Base-by-base conservation (phyloP, 108 stramenopile genomes). In the Mediolabrus comicus region DNA sequence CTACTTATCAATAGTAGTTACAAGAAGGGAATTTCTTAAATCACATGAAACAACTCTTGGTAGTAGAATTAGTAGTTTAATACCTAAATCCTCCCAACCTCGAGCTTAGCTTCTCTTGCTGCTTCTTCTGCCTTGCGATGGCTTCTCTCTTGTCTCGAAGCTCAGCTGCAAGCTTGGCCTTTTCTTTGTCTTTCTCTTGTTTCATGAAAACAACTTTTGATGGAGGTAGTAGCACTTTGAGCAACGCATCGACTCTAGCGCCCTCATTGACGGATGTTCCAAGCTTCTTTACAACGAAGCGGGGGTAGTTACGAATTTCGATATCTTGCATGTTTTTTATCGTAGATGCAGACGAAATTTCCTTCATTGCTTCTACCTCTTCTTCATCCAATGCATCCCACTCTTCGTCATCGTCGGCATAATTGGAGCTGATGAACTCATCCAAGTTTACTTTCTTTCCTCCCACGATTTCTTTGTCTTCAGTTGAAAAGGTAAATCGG, bases 351-450 rank as follows among this genome's bases (percentile, higher is more conserved):
- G 91, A 92, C 9, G 88, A 84, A 55, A 89, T 89, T 69, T 91
- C 89, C 61, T 89, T 86, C 85, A 91, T 86, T 10, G 89, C 87
- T 71, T 94, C 94, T 10, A 86, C 82, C 55, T 90, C 94, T 79
- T 95, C 91, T 75, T 92, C 72, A 61, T 92, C 94, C 43, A 89
- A 53, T 22, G 87, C 83, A 74, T 92, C 94, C 89, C 89, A 92
- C 59, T 87, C 87, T 71, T 95, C 94, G 9, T 81, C 84, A 32
- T 89, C 85, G 8, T 81, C 70, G 49, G 84, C 85, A 25, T 86
- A 87, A 14, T 80, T 75, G 4, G 72, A 49, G 61, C 78, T 84
- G 10, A 53, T 71, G 30, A 88, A 49, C 17, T 57, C 69, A 35
- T 80, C 72, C 65, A 88, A 62, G 72, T 91, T 81, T 9, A 90